Conservation (phyloP, 495 filamentous ascomycete species). For the Talaromyces thailandensis region DNA sequence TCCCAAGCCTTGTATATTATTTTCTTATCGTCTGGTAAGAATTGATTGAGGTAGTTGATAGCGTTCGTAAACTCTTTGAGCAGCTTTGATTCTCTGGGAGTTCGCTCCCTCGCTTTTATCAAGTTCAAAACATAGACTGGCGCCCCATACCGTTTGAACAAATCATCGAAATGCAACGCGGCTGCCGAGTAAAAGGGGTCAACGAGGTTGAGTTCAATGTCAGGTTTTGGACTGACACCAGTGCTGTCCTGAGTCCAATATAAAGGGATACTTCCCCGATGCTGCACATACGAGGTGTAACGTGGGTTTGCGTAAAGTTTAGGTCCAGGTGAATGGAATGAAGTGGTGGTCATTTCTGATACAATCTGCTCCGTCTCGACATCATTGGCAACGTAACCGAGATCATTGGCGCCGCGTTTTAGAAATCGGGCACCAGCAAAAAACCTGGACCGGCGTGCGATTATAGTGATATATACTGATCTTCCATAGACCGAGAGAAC, state of each 20-base stretch:
- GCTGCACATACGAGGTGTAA: slow-evolving; percentile 94
- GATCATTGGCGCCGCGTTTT: slow-evolving; percentile 89
- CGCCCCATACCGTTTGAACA: slow-evolving; percentile 88
- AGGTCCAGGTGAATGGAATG: slow-evolving; percentile 87
- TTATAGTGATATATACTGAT: slow-evolving; percentile 81
- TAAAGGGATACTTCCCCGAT: slow-evolving; percentile 91
- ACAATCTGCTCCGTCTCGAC: slow-evolving; percentile 99
- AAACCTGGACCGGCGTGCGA: slow-evolving; percentile 83
- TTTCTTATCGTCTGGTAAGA: slow-evolving; percentile 72
- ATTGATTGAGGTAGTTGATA: slow-evolving; percentile 90
- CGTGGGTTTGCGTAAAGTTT: slow-evolving; percentile 78
- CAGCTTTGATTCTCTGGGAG: slow-evolving; percentile 86
- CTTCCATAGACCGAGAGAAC: slow-evolving; percentile 78
- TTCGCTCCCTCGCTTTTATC: slow-evolving; percentile 82
- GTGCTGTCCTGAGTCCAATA: slow-evolving; percentile 98
- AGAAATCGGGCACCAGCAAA: slow-evolving; percentile 93
- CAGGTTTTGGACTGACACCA: slow-evolving; percentile 90
- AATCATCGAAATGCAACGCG: slow-evolving; percentile 90
- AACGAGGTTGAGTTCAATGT: slow-evolving; percentile 85
- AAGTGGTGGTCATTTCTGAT: slow-evolving; percentile 84
- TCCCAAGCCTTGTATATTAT: slow-evolving; percentile 94
- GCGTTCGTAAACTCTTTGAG: slow-evolving; percentile 81
- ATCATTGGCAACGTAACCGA: slow-evolving; percentile 96
- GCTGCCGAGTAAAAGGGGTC: slow-evolving; percentile 97
- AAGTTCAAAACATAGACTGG: slow-evolving; percentile 91